Percentiles rank a stretch among this genome's conserved stretches.
These are phyloP conservation scores for Talaromyces nanjingensis DNA, from an alignment of 495 filamentous ascomycete genomes.

Conservation along the genomic window DNA sequence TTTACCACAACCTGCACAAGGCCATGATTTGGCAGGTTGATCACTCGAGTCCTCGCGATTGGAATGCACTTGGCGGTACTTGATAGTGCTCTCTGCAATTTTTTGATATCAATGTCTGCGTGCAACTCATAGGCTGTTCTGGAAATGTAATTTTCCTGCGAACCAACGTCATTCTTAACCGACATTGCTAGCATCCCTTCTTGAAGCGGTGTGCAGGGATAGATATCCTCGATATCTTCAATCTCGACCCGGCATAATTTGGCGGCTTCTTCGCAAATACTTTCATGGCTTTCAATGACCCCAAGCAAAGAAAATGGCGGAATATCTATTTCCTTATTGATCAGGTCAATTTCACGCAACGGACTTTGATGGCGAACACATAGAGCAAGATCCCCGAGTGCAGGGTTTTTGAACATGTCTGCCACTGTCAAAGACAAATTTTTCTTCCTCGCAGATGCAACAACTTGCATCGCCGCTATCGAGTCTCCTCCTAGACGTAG, in stretches of 20 bases:
- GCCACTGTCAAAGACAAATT: background rate
- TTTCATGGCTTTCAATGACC: background rate
- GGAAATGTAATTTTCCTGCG: background rate
- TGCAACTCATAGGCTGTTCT: background rate
- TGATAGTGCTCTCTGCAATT: background rate
- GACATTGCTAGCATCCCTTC: background rate
- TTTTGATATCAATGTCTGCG: background rate
- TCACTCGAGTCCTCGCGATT: background rate
- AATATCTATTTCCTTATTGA: background rate
- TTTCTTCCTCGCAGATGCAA: background rate
- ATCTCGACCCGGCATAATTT: background rate
- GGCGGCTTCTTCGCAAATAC: background rate
- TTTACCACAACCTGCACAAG: background rate
- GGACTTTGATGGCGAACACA: background rate
- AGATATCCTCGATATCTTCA: background rate
- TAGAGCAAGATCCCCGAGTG: background rate
- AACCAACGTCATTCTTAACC: background rate
- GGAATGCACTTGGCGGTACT: background rate
- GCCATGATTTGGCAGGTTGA: background rate
- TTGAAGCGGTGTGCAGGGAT: background rate
- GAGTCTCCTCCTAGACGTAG: background rate
- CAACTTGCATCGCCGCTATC: background rate
- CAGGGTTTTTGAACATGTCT: background rate
- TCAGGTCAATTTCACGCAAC: background rate
- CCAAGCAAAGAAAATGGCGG: background rate